Conservation (phyloP, 306 rosid species). For the Herpetospermum pedunculosum region DNA sequence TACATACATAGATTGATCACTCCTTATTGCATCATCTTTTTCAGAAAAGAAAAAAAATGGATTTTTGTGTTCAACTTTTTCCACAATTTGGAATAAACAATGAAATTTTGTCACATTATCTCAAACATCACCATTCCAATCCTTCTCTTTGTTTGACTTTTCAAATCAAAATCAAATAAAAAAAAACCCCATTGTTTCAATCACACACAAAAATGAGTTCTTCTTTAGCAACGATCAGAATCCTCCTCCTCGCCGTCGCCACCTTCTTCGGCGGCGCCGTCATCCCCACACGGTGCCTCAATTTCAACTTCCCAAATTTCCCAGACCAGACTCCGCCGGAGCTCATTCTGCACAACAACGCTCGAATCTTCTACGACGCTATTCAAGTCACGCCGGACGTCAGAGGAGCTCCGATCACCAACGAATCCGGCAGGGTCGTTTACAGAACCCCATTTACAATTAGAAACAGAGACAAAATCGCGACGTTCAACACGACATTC, state of each 20-base stretch:
- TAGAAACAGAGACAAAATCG: conserved; percentile 5
- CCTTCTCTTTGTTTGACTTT: neutral
- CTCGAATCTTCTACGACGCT: neutral
- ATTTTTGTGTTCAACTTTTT: neutral
- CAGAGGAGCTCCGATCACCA: neutral
- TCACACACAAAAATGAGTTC: neutral
- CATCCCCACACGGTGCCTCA: conserved; percentile 7
- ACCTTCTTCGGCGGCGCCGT: neutral
- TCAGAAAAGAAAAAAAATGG: neutral
- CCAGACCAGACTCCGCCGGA: neutral
- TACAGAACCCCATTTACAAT: conserved; percentile 6
- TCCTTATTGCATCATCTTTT: neutral
- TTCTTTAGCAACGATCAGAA: neutral
- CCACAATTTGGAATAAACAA: neutral
- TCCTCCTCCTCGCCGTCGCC: neutral
- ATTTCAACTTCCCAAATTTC: conserved; percentile 17
- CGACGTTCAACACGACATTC: conserved; percentile 26
- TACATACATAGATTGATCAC: neutral
- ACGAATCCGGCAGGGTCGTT: conserved; percentile 20
- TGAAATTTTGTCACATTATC: neutral
- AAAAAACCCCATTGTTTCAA: neutral
- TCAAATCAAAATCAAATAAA: neutral
- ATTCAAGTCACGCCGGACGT: conserved; percentile 28
- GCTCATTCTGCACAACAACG: neutral
- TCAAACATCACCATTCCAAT: neutral